A percentile compares a stretch with the other conserved stretches of the same genome.
Conservation (phyloP, 1,139 yeast genomes). For the Pichia sorboxylosa region DNA sequence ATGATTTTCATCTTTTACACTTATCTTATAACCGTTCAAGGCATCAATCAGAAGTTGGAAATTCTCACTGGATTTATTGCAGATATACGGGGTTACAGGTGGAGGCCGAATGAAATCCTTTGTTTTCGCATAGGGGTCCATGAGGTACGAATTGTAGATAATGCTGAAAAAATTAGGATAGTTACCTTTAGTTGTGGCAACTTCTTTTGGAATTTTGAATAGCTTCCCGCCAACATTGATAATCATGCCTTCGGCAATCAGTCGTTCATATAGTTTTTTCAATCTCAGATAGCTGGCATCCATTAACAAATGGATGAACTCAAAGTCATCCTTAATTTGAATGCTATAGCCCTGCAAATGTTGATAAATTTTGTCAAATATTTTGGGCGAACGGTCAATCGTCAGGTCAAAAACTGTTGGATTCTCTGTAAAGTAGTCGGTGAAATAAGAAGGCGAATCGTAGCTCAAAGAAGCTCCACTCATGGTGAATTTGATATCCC, state of each 20-base stretch:
- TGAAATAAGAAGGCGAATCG: slow-evolving; percentile 61
- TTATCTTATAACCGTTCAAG: slow-evolving; percentile 41
- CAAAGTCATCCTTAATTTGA: slow-evolving; percentile 43
- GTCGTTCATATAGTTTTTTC: slow-evolving; percentile 38
- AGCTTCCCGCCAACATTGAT: slow-evolving; percentile 50
- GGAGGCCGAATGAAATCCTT: slow-evolving; percentile 59
- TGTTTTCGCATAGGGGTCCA: slow-evolving; percentile 33
- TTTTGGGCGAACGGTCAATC: slow-evolving; percentile 68
- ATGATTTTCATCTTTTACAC: slow-evolving; percentile 41
- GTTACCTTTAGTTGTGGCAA: slow-evolving; percentile 53
- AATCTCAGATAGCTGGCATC: slow-evolving; percentile 69
- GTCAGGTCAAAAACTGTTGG: slow-evolving; percentile 35
- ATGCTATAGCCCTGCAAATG: slow-evolving; percentile 76
- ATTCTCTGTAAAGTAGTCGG: slow-evolving; percentile 32
- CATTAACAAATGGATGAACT: slow-evolving; percentile 50
- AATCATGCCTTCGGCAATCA: slow-evolving; percentile 46
- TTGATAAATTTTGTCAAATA: slow-evolving; percentile 52
- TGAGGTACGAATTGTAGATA: slow-evolving; percentile 39
- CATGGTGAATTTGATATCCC: slow-evolving; percentile 42
- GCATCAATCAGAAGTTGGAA: slow-evolving; percentile 50
- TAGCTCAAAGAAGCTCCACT: slow-evolving; percentile 82
- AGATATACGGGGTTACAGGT: slow-evolving; percentile 48
- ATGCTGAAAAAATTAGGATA: slow-evolving; percentile 67
- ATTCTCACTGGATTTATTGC: slow-evolving; percentile 43
- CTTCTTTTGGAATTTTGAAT: slow-evolving; percentile 46